A percentile compares a stretch with the other conserved stretches of the same genome.
These are phyloP conservation scores for Tricholoma terreum DNA, from an alignment of 768 basidiomycete genomes.

Conservation along the genomic window DNA sequence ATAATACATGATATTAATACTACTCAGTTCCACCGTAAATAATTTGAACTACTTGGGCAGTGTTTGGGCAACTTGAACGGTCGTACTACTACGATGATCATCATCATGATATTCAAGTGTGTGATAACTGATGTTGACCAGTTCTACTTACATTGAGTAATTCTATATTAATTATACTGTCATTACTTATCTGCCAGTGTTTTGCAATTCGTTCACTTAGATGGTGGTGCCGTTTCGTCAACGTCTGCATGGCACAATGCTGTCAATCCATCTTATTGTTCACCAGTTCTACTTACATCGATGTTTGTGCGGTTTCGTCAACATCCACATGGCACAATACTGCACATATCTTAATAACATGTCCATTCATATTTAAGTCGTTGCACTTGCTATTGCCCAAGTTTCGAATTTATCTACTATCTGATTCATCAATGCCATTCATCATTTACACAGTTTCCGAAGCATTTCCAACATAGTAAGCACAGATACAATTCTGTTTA, in stretches of 20 bases:
- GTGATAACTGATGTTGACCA: neutral
- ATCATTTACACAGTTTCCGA: neutral
- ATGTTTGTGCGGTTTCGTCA: no score
- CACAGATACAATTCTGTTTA: conserved; percentile 1
- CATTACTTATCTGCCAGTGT: neutral
- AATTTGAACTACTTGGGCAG: no score
- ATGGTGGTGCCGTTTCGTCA: neutral
- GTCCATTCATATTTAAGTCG: no score
- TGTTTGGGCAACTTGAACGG: neutral
- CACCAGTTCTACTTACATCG: no score
- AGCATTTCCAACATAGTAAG: neutral
- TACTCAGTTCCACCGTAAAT: no score
- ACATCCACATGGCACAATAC: no score
- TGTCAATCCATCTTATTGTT: no score
- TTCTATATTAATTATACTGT: neutral
- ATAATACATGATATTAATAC: no score
- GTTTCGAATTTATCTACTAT: neutral
- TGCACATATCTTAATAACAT: no score
- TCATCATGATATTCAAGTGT: neutral
- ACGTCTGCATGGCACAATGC: neutral
- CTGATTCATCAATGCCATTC: no score
- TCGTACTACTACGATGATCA: neutral
- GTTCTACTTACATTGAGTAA: neutral
- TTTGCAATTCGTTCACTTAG: neutral
- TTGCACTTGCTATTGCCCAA: neutral